These are phyloP conservation scores for Cadophora sp. DNA, from an alignment of 2,329 filamentous ascomycete species.

Conservation along the genomic window DNA sequence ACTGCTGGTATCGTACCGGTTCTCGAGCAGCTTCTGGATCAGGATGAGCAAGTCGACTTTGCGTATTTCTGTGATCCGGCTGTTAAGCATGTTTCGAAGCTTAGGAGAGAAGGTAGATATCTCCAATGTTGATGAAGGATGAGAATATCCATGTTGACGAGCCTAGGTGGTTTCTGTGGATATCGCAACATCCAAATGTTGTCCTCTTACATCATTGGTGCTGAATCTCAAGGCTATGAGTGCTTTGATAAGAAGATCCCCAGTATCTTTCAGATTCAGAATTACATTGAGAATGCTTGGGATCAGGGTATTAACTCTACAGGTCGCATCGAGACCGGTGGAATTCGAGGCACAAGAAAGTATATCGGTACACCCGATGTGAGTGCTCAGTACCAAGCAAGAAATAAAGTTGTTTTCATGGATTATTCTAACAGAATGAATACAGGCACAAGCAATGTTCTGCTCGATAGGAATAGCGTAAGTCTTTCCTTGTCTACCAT, in stretches of 20 bases:
- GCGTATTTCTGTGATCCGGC: constrained; percentile 82
- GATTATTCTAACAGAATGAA: constrained; percentile 18
- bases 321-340: constrained; percentile 82
- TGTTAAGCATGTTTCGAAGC: constrained; percentile 82
- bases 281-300: constrained; percentile 88
- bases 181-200: constrained; percentile 97
- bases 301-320: constrained; percentile 79
- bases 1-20: constrained; percentile 64
- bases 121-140: neutral
- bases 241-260: constrained; percentile 69
- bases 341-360: constrained; percentile 86
- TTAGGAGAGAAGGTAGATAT: constrained; percentile 71
- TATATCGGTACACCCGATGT: constrained; percentile 95
- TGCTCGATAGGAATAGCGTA: constrained; percentile 70
- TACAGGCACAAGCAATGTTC: constrained; percentile 80
- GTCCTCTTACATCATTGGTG: constrained; percentile 75
- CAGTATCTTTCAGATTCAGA: constrained; percentile 81
- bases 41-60: constrained; percentile 67
- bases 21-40: constrained; percentile 67
- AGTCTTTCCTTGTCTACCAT: constrained; percentile 37
- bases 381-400: constrained; percentile 36
- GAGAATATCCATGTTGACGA: constrained; percentile 12
- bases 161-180: constrained; percentile 83
- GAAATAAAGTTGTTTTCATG: neutral
- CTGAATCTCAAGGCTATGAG: constrained; percentile 61